A percentile compares a stretch with the other conserved stretches of the same genome.
Evolutionary conservation across 805 yeast species (phyloP).

Genomic region (Lachancea fermentati): DNA sequence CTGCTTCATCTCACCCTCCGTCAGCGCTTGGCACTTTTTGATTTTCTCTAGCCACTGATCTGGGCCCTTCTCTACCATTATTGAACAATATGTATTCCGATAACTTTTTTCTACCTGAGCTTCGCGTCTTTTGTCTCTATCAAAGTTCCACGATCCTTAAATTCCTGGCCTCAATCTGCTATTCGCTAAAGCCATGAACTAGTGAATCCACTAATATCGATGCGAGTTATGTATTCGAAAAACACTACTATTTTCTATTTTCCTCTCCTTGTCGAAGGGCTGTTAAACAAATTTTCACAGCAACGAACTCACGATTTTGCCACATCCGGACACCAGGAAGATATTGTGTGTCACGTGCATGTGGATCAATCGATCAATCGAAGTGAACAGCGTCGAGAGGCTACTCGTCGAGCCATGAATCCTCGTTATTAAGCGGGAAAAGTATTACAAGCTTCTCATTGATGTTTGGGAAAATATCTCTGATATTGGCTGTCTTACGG

Average conservation of each 20-base stretch:
- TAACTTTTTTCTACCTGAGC: not conserved
- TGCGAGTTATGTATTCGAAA: not conserved
- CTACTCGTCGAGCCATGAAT: conserved; percentile 27
- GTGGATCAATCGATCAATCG: no score
- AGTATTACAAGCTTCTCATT: conserved; percentile 23
- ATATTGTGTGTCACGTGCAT: not conserved
- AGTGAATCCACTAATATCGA: not conserved
- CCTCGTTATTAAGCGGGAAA: conserved; percentile 28
- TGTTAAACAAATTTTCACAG: not conserved
- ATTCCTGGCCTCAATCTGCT: not conserved
- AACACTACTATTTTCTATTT: not conserved
- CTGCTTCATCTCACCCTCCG: conserved; percentile 93
- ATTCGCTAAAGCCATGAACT: not conserved
- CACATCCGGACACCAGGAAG: not conserved
- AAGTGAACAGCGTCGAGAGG: no score
- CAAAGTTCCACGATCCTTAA: conserved; percentile 1
- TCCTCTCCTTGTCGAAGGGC: not conserved
- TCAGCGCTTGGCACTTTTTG: conserved; percentile 79
- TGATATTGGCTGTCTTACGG: conserved; percentile 22
- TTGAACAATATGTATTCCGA: not conserved
- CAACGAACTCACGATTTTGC: not conserved
- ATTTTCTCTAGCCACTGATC: conserved; percentile 95
- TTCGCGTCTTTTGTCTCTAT: conserved; percentile 2
- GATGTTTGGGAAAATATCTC: conserved; percentile 26
- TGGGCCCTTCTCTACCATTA: conserved; percentile 77